Evolutionary conservation across 495 filamentous ascomycete species (phyloP).

Genomic region (Neurospora sp.): DNA sequence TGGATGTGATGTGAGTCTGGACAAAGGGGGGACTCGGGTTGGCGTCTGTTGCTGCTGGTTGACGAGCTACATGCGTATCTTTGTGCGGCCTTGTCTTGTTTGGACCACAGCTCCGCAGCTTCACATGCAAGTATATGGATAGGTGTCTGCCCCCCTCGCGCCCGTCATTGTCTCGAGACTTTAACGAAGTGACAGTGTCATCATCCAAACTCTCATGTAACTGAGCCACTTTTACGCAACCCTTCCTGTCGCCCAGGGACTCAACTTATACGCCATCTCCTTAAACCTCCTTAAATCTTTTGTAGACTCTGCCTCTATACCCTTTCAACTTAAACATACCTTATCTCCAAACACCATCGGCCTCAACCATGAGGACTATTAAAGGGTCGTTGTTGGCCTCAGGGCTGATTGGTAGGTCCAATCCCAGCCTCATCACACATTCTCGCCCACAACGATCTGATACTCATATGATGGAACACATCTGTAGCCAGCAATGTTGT

Average conservation of each 20-base stretch:
- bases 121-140: neutral
- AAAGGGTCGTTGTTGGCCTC: constrained; percentile 1
- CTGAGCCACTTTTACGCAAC: neutral
- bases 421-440: neutral
- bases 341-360: neutral
- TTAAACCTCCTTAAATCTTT: neutral
- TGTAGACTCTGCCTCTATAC: neutral
- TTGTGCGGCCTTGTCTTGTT: neutral
- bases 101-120: neutral
- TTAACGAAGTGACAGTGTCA: neutral
- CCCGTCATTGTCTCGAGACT: neutral
- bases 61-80: neutral
- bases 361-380: constrained; percentile 5
- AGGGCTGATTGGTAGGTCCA: constrained; percentile 12
- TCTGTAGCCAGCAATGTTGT: constrained; percentile 1
- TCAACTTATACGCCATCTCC: neutral
- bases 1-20: neutral
- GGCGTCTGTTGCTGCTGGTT: neutral
- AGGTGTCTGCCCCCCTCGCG: neutral
- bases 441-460: neutral
- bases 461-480: neutral
- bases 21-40: neutral
- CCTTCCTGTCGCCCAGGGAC: neutral
- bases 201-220: neutral
- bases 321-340: neutral